These are phyloP conservation scores for Metschnikowia sp. DNA, from an alignment of 805 yeast genomes.

Conservation along the genomic window DNA sequence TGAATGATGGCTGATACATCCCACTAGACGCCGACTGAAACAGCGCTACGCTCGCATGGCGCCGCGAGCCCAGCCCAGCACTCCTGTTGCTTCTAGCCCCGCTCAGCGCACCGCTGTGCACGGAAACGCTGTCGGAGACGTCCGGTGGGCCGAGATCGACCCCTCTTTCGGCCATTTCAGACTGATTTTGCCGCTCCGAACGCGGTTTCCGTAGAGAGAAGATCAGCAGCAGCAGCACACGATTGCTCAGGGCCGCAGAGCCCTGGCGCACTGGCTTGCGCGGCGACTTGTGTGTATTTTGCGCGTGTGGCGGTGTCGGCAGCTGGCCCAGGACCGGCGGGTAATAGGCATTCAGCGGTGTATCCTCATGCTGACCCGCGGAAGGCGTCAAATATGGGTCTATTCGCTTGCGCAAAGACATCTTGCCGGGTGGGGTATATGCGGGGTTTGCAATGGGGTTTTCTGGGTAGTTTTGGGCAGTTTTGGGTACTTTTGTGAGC, in stretches of 20 bases:
- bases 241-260: conserved; percentile 10
- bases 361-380: conserved; percentile 2
- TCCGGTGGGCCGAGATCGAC: conserved; percentile 14
- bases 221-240: conserved; percentile 35
- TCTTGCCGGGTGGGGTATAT: not conserved
- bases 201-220: conserved; percentile 33
- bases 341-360: conserved; percentile 12
- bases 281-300: conserved; percentile 13
- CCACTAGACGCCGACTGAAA: conserved; percentile 7
- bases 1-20: conserved; percentile 4
- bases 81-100: not conserved
- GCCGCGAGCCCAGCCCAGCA: conserved; percentile 4
- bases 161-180: too few relatives aligned
- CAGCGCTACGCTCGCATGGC: conserved; percentile 9
- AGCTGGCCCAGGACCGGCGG: conserved; percentile 12
- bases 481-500: too few relatives aligned
- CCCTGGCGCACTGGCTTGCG: conserved; percentile 7
- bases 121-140: conserved; percentile 32
- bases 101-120: conserved; percentile 12
- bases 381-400: conserved; percentile 19
- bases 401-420: conserved; percentile 22
- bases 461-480: too few relatives aligned
- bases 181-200: conserved; percentile 10
- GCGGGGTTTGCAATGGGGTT: too few relatives aligned
- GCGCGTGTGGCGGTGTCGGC: conserved; percentile 1